phyloP scores from a whole-genome alignment of 768 basidiomycete species.

The Tulasnella sp. region DNA sequence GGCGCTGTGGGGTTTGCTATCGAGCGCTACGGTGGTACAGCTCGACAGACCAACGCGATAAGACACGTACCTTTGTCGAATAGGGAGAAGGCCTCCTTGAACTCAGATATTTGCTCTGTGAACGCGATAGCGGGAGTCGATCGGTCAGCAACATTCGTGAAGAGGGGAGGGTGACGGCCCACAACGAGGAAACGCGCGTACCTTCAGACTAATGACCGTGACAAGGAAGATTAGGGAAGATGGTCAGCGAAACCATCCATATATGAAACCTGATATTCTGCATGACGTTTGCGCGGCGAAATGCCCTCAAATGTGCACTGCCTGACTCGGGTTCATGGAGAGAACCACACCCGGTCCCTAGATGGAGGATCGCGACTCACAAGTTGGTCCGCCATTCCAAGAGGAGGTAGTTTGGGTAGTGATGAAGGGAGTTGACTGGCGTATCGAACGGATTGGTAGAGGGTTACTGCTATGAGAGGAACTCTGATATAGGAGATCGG shows the following conservation, averaged over 20 bases:
- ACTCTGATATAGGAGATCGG: too few relatives aligned
- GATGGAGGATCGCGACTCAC: slow-evolving; percentile 28
- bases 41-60: slow-evolving; percentile 14
- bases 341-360: not conserved
- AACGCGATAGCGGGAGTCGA: not conserved
- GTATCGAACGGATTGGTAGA: too few relatives aligned
- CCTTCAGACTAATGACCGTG: slow-evolving; percentile 28
- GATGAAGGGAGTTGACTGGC: too few relatives aligned
- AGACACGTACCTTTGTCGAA: slow-evolving; percentile 77
- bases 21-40: not conserved
- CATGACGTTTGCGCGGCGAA: not conserved
- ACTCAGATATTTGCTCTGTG: slow-evolving; percentile 87
- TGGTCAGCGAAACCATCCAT: not conserved
- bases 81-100: slow-evolving; percentile 97
- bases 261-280: not conserved
- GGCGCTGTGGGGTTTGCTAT: too few relatives aligned
- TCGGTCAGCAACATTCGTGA: not conserved
- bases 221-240: not conserved
- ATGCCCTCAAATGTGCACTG: not conserved
- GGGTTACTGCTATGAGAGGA: too few relatives aligned
- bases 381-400: slow-evolving; percentile 42
- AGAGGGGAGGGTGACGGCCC: not conserved
- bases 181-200: slow-evolving; percentile 16
- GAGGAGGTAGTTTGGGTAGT: too few relatives aligned
- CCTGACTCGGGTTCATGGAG: slow-evolving; percentile 2